Evolutionary conservation across 1,139 yeast genomes (phyloP).

Genomic region (Nakaseomyces glabratus): DNA sequence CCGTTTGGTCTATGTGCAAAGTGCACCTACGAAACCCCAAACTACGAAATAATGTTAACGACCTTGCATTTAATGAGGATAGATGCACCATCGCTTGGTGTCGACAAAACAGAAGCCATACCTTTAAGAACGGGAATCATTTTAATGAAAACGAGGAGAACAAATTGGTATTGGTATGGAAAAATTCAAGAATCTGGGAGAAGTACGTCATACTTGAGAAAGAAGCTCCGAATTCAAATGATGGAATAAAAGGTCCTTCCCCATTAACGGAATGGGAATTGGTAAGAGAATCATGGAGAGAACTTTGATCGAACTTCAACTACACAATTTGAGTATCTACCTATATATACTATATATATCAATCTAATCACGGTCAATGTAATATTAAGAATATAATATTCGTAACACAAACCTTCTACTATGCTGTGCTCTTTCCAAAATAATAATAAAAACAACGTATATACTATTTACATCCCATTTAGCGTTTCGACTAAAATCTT

Average conservation of each 20-base stretch:
- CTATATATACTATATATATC: no score
- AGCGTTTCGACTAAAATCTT: slow-evolving; percentile 3
- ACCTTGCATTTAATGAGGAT: slow-evolving; percentile 19
- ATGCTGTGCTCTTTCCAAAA: no score
- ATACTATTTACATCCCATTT: no score
- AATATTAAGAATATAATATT: no score
- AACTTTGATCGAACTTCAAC: slow-evolving; percentile 12
- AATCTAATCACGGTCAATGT: no score
- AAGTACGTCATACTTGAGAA: slow-evolving; percentile 61
- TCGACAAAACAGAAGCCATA: slow-evolving; percentile 10
- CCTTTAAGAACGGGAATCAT: slow-evolving; percentile 9
- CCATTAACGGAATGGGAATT: slow-evolving; percentile 42
- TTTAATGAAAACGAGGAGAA: slow-evolving; percentile 35
- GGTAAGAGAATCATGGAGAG: slow-evolving; percentile 69
- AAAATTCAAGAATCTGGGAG: slow-evolving; percentile 69
- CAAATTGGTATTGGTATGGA: slow-evolving; percentile 72
- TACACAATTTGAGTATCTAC: no score
- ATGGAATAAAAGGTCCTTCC: slow-evolving; percentile 10
- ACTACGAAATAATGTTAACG: slow-evolving; percentile 17
- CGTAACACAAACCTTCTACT: no score
- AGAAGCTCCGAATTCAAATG: slow-evolving; percentile 15
- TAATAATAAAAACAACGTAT: no score
- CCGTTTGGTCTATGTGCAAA: slow-evolving; percentile 85
- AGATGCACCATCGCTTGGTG: slow-evolving; percentile 31
- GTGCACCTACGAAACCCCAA: slow-evolving; percentile 45